Conservation (phyloP, 108 stramenopile genomes). For the Asterionellopsis glacialis region DNA sequence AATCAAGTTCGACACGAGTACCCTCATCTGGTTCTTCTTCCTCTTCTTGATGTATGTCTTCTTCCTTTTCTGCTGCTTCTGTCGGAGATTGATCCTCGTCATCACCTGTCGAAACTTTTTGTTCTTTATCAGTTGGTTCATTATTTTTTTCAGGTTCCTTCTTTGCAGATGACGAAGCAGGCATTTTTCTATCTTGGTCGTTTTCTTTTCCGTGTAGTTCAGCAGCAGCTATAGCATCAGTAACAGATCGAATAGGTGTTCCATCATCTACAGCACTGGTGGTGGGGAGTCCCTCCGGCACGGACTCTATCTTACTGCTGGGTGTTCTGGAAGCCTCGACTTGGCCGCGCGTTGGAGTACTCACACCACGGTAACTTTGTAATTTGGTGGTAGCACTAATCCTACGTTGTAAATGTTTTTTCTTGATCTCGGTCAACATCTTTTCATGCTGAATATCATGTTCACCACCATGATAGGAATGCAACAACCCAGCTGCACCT, state of each 20-base stretch:
- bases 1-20: no score
- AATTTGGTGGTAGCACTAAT: no score
- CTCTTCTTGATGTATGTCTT: background rate
- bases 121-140: background rate
- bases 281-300: no score
- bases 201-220: background rate
- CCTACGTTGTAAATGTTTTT: no score
- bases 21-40: conserved; percentile 1
- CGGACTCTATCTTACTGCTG: no score
- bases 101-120: background rate
- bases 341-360: no score
- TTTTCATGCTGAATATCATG: conserved; percentile 1
- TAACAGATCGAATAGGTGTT: no score
- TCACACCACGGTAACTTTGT: no score
- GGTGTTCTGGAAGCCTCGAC: no score
- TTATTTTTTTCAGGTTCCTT: background rate
- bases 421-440: no score
- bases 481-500: conserved; percentile 2
- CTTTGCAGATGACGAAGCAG: background rate
- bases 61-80: background rate
- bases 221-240: background rate
- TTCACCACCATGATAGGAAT: conserved; percentile 7
- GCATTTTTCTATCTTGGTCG: background rate
- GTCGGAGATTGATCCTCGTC: background rate
- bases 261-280: no score